Percentiles rank a stretch among this genome's conserved stretches.
Conservation (phyloP, 2,329 filamentous ascomycete species). For the Cryphonectria nitschkei region DNA sequence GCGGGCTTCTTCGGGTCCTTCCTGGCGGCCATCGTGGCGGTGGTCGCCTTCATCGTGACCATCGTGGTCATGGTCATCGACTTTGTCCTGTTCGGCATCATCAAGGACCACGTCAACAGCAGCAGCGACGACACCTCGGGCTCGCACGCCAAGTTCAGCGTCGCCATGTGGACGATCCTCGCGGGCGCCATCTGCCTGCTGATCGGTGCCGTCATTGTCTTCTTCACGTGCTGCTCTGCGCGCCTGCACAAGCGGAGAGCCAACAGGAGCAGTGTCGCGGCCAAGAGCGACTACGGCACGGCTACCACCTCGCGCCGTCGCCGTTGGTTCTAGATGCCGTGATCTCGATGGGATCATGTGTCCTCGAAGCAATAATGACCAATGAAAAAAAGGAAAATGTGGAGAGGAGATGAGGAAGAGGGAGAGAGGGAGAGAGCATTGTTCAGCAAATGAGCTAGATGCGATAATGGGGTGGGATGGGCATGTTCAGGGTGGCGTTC, state of each 20-base stretch:
- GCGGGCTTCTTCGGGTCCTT: conserved; percentile 57
- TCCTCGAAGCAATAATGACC: too few species aligned
- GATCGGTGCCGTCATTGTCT: conserved; percentile 59
- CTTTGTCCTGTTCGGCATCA: conserved; percentile 59
- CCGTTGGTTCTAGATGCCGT: conserved; percentile 25
- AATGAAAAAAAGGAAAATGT: too few species aligned
- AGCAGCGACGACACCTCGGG: conserved; percentile 50
- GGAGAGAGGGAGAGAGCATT: not conserved
- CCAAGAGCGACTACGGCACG: conserved; percentile 36
- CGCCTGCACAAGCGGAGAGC: conserved; percentile 47
- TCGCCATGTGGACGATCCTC: conserved; percentile 63
- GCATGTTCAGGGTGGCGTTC: not conserved
- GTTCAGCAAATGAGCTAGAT: not conserved
- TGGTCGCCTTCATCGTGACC: conserved; percentile 53
- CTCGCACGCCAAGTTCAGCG: conserved; percentile 53
- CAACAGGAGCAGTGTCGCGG: conserved; percentile 31
- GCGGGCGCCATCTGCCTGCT: conserved; percentile 59
- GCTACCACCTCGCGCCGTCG: conserved; percentile 18
- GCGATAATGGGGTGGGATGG: not conserved
- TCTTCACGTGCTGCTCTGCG: conserved; percentile 64
- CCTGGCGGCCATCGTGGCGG: conserved; percentile 52
- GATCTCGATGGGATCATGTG: not conserved
- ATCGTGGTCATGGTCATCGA: conserved; percentile 56
- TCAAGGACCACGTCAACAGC: conserved; percentile 57
- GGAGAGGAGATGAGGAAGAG: not conserved